Base-by-base conservation (phyloP, 2,329 filamentous ascomycete genomes). In the Didymella sp. region DNA sequence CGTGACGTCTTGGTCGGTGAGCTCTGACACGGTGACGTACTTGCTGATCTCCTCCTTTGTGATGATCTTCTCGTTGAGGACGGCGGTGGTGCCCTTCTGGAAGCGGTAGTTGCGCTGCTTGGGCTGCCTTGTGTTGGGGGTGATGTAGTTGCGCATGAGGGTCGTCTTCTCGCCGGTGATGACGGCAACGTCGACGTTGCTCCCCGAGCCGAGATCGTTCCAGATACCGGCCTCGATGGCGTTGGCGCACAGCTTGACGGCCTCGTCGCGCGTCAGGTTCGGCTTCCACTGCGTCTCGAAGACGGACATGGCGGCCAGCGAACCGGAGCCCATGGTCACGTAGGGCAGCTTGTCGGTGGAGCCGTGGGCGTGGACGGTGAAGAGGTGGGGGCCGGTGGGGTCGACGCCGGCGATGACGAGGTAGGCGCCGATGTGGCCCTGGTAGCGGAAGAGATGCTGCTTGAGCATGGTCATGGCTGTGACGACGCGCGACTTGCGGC, bases 381-480 rank as follows among this genome's bases (percentile, higher is more conserved):
- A 99, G 61, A 99, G 89, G 72, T 96, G 92, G 42, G 89, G 87
- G 71, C 95, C 95, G 0, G 95, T 99, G 30, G 96, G 94, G 77
- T 99, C 95, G 73, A 96, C 93, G 65, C 95, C 95, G 33, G 95
- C 95, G 56, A 99, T 91, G 66, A 99, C 95, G 56, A 99, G 89
- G 80, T 99, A 99, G 63, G 95, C 95, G 69, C 96, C 95, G 69
- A 99, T 96, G 82, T 99, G 86, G 68, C 95, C 95, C 79, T 99
- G 95, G 84, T 99, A 91, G 71, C 91, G 89, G 89, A 99, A 99
- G 62, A 99, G 90, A 79, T 99, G 95, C 82, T 99, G 95, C 85
- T 99, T 99, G 65, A 99, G 89, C 84, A 99, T 89, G 48, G 95
- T 99, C 95, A 99, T 99, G 84, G 93, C 96, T 62, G 95, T 99